Percentiles rank a stretch among this genome's conserved stretches.
Conservation (phyloP, 768 basidiomycete genomes). For the Kwoniella mangroviensis region DNA sequence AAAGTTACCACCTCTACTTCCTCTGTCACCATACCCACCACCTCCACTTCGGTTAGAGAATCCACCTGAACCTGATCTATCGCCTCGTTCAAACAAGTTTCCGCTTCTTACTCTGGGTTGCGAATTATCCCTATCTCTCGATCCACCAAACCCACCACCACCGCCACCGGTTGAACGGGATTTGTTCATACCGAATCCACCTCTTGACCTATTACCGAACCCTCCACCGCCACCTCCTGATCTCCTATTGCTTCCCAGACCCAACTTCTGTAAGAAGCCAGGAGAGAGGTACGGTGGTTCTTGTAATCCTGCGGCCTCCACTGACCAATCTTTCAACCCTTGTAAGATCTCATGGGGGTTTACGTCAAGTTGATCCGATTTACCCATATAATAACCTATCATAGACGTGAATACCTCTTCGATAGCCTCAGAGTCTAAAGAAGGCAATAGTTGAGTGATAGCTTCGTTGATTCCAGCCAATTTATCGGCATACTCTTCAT, state of each 20-base stretch:
- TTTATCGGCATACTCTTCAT: constrained; percentile 61
- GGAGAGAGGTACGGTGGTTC: constrained; percentile 64
- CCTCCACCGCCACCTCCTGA: constrained; percentile 25
- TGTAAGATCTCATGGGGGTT: constrained; percentile 62
- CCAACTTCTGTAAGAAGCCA: constrained; percentile 62
- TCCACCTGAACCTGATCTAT: constrained; percentile 10
- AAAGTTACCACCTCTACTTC: neutral
- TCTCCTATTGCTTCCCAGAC: constrained; percentile 52
- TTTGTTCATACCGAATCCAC: constrained; percentile 10
- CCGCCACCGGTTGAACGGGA: neutral
- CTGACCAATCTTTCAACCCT: constrained; percentile 69
- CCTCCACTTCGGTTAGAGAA: neutral
- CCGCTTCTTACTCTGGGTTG: constrained; percentile 13
- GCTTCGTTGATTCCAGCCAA: constrained; percentile 46
- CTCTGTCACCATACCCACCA: constrained; percentile 10
- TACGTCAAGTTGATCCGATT: constrained; percentile 62
- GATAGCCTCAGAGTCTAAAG: constrained; percentile 63
- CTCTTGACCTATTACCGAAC: constrained; percentile 19
- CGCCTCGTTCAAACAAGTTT: constrained; percentile 1
- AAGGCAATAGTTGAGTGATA: constrained; percentile 50
- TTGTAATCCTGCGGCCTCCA: constrained; percentile 64
- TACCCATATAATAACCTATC: constrained; percentile 73
- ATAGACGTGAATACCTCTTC: constrained; percentile 69
- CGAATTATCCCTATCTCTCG: neutral
- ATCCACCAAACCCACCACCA: constrained; percentile 14